Evolutionary conservation across 345 rosid species (phyloP).

Genomic region (Aquilaria malaccensis): DNA sequence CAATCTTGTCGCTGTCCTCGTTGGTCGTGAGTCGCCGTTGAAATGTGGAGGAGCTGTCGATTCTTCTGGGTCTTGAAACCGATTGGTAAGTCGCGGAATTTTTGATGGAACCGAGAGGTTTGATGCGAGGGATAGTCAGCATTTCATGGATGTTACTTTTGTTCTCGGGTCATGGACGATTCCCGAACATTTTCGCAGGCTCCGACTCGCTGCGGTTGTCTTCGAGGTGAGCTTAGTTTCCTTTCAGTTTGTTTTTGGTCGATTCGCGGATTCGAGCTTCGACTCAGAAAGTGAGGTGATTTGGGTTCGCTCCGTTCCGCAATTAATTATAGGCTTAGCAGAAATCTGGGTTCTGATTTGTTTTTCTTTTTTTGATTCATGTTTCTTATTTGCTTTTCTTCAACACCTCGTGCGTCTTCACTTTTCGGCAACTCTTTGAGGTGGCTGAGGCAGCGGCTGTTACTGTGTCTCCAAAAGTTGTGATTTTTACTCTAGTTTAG

Average conservation of each 20-base stretch:
- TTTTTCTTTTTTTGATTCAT: too few relatives aligned
- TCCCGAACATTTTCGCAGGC: constrained; percentile 29
- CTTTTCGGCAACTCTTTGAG: too few relatives aligned
- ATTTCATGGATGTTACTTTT: constrained; percentile 65
- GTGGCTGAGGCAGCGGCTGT: too few relatives aligned
- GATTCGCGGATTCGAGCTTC: too few relatives aligned
- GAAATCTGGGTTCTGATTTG: too few relatives aligned
- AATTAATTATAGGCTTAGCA: too few relatives aligned
- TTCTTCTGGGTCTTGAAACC: constrained; percentile 22
- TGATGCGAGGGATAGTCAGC: constrained; percentile 18
- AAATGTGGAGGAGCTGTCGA: constrained; percentile 30
- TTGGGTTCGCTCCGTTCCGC: too few relatives aligned
- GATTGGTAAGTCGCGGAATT: constrained; percentile 29
- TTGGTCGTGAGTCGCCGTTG: constrained; percentile 3
- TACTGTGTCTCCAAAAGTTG: too few relatives aligned
- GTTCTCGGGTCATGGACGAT: constrained; percentile 26
- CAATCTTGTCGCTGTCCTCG: background rate
- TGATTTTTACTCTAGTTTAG: too few relatives aligned
- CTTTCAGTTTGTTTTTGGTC: background rate
- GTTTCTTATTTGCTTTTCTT: too few relatives aligned
- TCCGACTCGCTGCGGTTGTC: constrained; percentile 40
- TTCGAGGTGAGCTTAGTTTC: constrained; percentile 40
- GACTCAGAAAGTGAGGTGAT: too few relatives aligned
- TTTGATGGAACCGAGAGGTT: constrained; percentile 53
- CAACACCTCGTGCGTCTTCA: too few relatives aligned